phyloP scores from a whole-genome alignment of 176 grass and related monocot species.

The Melocanna baccifera region DNA sequence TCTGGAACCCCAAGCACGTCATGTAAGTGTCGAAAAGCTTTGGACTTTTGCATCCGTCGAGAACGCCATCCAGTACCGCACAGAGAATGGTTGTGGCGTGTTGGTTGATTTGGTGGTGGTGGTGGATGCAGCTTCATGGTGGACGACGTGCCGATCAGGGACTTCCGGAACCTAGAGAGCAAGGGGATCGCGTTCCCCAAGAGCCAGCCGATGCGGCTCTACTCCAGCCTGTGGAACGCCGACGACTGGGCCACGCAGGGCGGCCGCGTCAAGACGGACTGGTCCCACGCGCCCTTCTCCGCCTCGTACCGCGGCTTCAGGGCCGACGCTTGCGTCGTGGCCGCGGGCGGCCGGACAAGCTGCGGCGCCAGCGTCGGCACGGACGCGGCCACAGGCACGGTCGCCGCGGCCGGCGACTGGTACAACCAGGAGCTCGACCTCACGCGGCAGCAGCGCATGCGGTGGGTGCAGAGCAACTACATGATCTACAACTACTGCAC shows the following conservation, averaged over 20 bases:
- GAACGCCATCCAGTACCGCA: background rate
- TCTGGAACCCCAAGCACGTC: constrained; percentile 89
- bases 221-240: constrained; percentile 91
- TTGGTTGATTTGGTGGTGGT: background rate
- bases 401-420: constrained; percentile 42
- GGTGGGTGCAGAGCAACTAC: constrained; percentile 72
- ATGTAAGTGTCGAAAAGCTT: constrained; percentile 39
- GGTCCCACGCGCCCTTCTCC: constrained; percentile 67
- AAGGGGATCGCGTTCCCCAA: constrained; percentile 77
- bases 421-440: constrained; percentile 86
- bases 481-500: constrained; percentile 96
- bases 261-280: constrained; percentile 79
- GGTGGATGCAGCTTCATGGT: constrained; percentile 70
- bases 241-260: constrained; percentile 94
- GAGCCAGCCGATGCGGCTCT: constrained; percentile 81
- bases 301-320: constrained; percentile 64
- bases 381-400: constrained; percentile 5
- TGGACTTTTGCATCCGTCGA: background rate
- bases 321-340: constrained; percentile 68
- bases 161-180: constrained; percentile 68
- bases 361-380: constrained; percentile 31
- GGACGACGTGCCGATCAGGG: constrained; percentile 72
- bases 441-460: constrained; percentile 59
- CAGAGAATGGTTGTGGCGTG: background rate
- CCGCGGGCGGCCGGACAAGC: constrained; percentile 23